Percentiles rank a stretch among this genome's conserved stretches.
Conservation (phyloP, 345 rosid species). For the Ailanthus altissimus region DNA sequence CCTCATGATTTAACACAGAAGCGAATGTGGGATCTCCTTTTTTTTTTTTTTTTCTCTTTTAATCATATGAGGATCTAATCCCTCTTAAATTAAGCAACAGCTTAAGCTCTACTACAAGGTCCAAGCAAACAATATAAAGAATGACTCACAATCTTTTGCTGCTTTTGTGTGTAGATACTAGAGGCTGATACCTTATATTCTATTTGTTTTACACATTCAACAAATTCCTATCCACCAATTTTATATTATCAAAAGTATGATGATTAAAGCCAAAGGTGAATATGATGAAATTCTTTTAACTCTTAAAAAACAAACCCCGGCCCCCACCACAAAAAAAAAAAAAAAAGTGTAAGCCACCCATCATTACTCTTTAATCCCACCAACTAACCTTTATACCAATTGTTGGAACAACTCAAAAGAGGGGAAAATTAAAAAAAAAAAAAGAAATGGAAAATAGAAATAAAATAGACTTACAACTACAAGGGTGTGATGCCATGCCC, state of each 20-base stretch:
- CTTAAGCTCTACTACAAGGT: not conserved
- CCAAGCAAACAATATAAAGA: not conserved
- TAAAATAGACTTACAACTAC: not conserved
- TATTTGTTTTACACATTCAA: not conserved
- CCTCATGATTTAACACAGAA: constrained; percentile 17
- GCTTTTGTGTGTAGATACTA: not conserved
- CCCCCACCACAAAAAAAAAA: no score
- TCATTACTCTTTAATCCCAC: constrained; percentile 20
- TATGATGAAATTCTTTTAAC: constrained; percentile 6
- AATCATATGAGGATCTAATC: not conserved
- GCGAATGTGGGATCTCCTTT: not conserved
- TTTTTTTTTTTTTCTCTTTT: no score
- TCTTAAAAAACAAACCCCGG: no score
- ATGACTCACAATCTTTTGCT: not conserved
- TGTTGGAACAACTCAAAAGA: constrained; percentile 4
- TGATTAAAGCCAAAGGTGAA: constrained; percentile 23
- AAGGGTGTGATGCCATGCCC: not conserved
- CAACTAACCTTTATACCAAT: constrained; percentile 12
- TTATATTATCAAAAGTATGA: not conserved
- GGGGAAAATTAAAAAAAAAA: not conserved
- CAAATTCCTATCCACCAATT: not conserved
- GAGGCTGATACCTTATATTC: not conserved
- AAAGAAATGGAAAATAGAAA: not conserved
- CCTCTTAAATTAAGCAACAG: not conserved
- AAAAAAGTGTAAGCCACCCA: constrained; percentile 17